Evolutionary conservation across 164 flowering plant species (phyloP), one percentile per base, ranked within the genome.

Genomic region (Stephania yunnanensis): DNA sequence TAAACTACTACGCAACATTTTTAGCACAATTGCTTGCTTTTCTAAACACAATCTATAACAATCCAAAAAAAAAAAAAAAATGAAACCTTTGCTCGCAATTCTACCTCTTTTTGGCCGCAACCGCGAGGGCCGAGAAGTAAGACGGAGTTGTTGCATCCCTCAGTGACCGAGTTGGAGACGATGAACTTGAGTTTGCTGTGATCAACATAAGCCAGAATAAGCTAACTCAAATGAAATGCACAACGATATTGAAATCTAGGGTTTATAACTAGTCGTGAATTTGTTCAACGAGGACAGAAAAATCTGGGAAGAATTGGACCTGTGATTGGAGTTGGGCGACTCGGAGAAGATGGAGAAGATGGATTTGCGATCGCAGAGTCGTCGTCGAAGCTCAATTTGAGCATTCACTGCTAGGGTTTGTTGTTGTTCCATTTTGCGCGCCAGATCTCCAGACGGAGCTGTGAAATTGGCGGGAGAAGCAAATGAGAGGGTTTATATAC

Each of bases 101-200:
- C n/a, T 83, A 95, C 99, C 66, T 93, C 92, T 20, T 58, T 75
- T 87, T 93, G 92, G 7, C 99, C 99, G 45, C 95, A 95, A 48
- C 97, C 99, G 11, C 99, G 90, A 9, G 96, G 93, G 68, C 98
- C 99, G 10, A 95, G 93, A 77, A 95, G 92, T 80, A 93, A 77
- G 71, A 89, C 78, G 0, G 99, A 93, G 70, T 95, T 95, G 84
- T 92, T 93, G 81, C 94, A 89, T 10, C 88, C 87, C 82, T 92
- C 97, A 0, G 92, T 89, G 15, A 95, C 83, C 10, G 99, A 92
- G 83, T 89, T 87, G 11, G 96, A 88, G 76, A 95, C 63, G 48
- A 90, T 80, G 82, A 86, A 93, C 86, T 90, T 95, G 86, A 95
- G 80, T 80, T 95, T 95, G 83, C 97, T 95, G 90, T 50, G 70